Percentiles rank a stretch among this genome's conserved stretches.
phyloP scores from a whole-genome alignment of 805 yeast species.

The Blastobotrys terrestris region DNA sequence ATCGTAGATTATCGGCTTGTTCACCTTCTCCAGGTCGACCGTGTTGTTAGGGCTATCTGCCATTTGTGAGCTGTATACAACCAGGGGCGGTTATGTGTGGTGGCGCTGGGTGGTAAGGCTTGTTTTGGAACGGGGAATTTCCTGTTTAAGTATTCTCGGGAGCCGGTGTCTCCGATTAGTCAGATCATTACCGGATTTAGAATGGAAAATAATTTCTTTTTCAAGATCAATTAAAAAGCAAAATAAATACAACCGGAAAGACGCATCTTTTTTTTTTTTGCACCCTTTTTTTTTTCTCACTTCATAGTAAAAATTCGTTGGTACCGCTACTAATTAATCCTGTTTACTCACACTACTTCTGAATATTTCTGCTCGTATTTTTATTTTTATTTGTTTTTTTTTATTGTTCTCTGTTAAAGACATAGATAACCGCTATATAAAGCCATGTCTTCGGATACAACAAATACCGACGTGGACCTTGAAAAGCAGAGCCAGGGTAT shows the following conservation, averaged over 20 bases:
- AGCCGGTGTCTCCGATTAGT: neutral
- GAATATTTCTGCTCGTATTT: too few relatives aligned
- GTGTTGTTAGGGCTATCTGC: neutral
- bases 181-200: neutral
- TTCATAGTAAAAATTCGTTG: too few relatives aligned
- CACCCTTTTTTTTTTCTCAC: neutral
- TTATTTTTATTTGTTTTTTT: too few relatives aligned
- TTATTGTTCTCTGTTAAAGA: neutral
- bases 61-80: too few relatives aligned
- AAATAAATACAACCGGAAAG: neutral
- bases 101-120: too few relatives aligned
- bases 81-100: too few relatives aligned
- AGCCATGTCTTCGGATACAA: neutral
- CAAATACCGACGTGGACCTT: neutral
- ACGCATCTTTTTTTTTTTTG: neutral
- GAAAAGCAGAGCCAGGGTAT: neutral
- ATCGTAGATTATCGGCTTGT: conserved; percentile 33
- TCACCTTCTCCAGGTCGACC: conserved; percentile 29
- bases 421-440: neutral
- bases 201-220: neutral
- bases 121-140: neutral
- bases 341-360: too few relatives aligned
- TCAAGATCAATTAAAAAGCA: neutral
- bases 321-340: too few relatives aligned
- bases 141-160: neutral